Conservation (phyloP, 2,329 filamentous ascomycete species). For the Zelopaecilomyces penicillatus region DNA sequence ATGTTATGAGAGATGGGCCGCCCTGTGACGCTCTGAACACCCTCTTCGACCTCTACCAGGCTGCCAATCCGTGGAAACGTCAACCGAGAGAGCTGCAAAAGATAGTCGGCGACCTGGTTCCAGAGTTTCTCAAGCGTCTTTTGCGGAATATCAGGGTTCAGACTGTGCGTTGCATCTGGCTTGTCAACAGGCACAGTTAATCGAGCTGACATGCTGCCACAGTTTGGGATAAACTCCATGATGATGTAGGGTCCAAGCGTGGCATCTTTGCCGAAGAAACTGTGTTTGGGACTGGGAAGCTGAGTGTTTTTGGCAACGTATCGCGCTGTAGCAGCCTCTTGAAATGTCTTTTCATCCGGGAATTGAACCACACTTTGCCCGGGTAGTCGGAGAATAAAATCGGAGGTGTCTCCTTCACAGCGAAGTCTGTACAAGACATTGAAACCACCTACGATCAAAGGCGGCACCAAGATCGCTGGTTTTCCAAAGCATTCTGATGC, state of each 20-base stretch:
- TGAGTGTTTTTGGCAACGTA: slow-evolving; percentile 13
- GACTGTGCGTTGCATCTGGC: slow-evolving; percentile 12
- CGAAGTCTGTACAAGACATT: slow-evolving; percentile 18
- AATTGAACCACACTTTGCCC: slow-evolving; percentile 13
- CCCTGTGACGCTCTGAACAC: slow-evolving; percentile 18
- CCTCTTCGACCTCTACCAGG: slow-evolving; percentile 18
- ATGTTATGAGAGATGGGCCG: slow-evolving; percentile 35
- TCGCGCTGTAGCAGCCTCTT: slow-evolving; percentile 15
- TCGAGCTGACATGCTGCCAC: slow-evolving; percentile 12
- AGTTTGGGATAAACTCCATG: slow-evolving; percentile 13
- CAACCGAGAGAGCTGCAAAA: slow-evolving; percentile 28
- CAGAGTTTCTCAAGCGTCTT: slow-evolving; percentile 23
- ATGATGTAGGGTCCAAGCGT: slow-evolving; percentile 16
- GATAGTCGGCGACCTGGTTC: slow-evolving; percentile 26
- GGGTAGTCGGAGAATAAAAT: slow-evolving; percentile 16
- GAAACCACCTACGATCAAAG: slow-evolving; percentile 19
- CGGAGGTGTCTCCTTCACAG: slow-evolving; percentile 8
- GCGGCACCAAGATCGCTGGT: slow-evolving; percentile 12
- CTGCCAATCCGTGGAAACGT: slow-evolving; percentile 32
- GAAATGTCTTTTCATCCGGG: slow-evolving; percentile 15
- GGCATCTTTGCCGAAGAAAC: slow-evolving; percentile 14
- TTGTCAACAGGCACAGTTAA: slow-evolving; percentile 13
- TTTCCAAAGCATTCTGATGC: slow-evolving; percentile 11
- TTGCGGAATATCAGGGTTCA: slow-evolving; percentile 21
- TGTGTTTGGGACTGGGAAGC: slow-evolving; percentile 16